A percentile compares a stretch with the other conserved stretches of the same genome.
These are phyloP conservation scores for Hypoxylon sp. DNA, from an alignment of 2,329 filamentous ascomycete genomes.

Conservation along the genomic window DNA sequence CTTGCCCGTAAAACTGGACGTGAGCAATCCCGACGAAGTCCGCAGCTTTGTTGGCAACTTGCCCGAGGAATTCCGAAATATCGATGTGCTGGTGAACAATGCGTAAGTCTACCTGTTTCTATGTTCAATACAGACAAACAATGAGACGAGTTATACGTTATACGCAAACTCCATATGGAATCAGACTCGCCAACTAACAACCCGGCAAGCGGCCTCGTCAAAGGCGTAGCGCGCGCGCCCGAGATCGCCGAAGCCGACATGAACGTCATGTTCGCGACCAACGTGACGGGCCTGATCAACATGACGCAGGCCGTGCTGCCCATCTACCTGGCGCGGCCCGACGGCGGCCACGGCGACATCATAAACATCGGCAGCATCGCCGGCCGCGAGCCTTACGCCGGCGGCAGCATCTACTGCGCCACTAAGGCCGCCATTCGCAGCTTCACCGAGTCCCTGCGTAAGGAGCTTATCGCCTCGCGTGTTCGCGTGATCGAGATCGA, in stretches of 20 bases:
- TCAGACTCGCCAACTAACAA: not conserved
- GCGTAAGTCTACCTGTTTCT: conserved; percentile 72
- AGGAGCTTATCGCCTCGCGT: conserved; percentile 77
- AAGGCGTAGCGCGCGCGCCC: conserved; percentile 87
- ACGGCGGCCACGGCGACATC: conserved; percentile 89
- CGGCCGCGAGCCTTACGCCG: conserved; percentile 77
- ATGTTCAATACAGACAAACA: not conserved
- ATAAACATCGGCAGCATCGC: conserved; percentile 83
- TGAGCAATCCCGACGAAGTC: conserved; percentile 84
- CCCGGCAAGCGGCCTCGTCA: conserved; percentile 82
- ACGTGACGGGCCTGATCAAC: conserved; percentile 94
- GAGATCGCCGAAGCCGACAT: conserved; percentile 88
- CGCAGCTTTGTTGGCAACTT: conserved; percentile 78
- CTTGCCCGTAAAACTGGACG: conserved; percentile 85
- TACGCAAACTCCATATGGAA: not conserved
- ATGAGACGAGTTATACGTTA: not conserved
- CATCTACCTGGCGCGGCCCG: conserved; percentile 81
- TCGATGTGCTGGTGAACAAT: conserved; percentile 95
- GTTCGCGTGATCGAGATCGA: conserved; percentile 82
- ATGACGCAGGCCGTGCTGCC: conserved; percentile 94
- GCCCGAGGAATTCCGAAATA: conserved; percentile 85
- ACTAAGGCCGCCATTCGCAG: conserved; percentile 81
- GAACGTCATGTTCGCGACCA: conserved; percentile 89
- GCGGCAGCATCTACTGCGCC: conserved; percentile 84
- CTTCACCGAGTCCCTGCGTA: conserved; percentile 80